phyloP scores from a whole-genome alignment of 129 eudicot genomes.

The Lactuca sativa region DNA sequence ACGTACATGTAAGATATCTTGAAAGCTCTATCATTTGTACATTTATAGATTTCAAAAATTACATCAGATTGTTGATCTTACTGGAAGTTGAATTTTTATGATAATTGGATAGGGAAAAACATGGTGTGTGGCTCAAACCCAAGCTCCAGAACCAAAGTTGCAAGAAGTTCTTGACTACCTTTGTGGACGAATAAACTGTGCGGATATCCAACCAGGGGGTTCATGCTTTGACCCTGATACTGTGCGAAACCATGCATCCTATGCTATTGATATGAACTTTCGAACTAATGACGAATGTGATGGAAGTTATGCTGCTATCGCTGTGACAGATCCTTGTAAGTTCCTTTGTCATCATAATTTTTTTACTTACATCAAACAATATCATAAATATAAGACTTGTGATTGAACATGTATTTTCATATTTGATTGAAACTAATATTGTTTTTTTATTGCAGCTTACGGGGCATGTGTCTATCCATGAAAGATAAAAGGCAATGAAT shows the following conservation, averaged over 20 bases:
- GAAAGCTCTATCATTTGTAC: neutral
- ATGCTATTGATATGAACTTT: neutral
- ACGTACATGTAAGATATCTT: neutral
- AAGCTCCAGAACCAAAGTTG: neutral
- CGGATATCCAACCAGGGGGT: neutral
- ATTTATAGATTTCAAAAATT: neutral
- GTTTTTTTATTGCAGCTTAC: neutral
- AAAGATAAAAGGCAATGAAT: neutral
- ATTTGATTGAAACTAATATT: neutral
- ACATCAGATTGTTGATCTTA: neutral
- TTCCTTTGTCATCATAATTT: no score
- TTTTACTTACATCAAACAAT: neutral
- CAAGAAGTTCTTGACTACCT: neutral
- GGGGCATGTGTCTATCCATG: neutral
- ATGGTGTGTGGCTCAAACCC: neutral
- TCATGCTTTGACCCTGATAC: constrained; percentile 7
- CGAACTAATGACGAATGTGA: neutral
- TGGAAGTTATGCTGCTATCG: neutral
- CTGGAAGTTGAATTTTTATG: neutral
- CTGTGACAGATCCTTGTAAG: neutral
- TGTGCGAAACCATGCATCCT: neutral
- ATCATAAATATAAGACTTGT: neutral
- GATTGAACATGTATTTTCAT: neutral
- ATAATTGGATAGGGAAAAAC: neutral
- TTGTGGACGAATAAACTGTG: neutral